Base-by-base conservation (phyloP, 2,329 filamentous ascomycete genomes). In the Alternaria sp. region DNA sequence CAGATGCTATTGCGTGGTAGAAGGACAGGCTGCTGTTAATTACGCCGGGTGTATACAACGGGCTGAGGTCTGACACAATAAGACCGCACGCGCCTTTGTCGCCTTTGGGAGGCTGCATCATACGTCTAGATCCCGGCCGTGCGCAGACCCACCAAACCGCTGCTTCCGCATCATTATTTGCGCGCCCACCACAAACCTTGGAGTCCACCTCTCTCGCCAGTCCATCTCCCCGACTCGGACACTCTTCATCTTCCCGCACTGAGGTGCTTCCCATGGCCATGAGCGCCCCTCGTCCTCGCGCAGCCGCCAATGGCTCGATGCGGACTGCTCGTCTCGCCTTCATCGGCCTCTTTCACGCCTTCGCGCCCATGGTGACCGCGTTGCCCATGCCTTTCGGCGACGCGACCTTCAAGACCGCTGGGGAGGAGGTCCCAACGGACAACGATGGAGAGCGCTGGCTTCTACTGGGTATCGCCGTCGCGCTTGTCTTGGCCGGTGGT, bases 401-500 rank as follows among this genome's bases (percentile, higher is more conserved):
- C 55, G 55, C 71, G 49, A 62, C 70, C 8, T 61, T 78, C 43
- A 51, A 28, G 17, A 47, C 53, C 15, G 67, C 63, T 28, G 70
- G 75, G n/a, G 74, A 74, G 15, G 77, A 77, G 25, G 60, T 71
- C 6, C 78, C 78, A 32, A 79, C 77, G 68, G 67, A 65, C 45
- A 83, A 86, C 23, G 90, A 91, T 65, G 86, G 89, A 8, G 86
- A 87, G 54, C 83, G 97, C 69, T 97, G 92, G 91, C 83, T 95
- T 49, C 93, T 97, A 75, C 86, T 96, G 66, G 85, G 89, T 59
- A 85, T 93, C 28, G 96, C 95, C 17, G 87, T 93, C 63, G 86
- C 89, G 23, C 86, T 99, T 60, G 96, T 98, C 10, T 83, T 98
- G 64, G 86, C 92, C 1, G 96, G 96, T 66, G 96, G 96, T 66